Evolutionary conservation across 2,329 filamentous ascomycete genomes (phyloP).

Genomic region (Penicillium thymicola): DNA sequence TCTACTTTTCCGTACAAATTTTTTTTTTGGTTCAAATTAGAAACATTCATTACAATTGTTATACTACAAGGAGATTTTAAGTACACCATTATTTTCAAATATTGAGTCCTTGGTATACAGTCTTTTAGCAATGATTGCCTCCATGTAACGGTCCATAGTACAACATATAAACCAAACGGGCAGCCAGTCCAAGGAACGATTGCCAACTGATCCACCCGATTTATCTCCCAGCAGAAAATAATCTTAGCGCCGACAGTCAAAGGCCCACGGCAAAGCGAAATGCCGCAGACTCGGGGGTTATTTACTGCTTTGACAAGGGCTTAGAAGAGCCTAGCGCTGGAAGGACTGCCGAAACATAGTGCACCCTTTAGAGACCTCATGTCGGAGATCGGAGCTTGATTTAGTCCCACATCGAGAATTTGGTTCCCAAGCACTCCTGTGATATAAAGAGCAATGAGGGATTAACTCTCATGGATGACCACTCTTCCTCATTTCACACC

Average conservation of each 20-base stretch:
- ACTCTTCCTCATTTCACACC: slow-evolving; percentile 38
- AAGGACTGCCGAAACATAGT: background rate
- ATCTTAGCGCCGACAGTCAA: background rate
- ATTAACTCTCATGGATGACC: background rate
- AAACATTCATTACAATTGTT: background rate
- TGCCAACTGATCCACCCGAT: background rate
- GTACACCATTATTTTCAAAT: background rate
- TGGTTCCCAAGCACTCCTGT: background rate
- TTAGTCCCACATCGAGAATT: too few species aligned
- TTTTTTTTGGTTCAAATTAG: background rate
- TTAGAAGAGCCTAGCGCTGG: background rate
- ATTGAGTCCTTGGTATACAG: background rate
- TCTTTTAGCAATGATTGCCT: background rate
- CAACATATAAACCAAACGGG: background rate
- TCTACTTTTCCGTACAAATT: background rate
- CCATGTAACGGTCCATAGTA: background rate
- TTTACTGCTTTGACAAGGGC: background rate
- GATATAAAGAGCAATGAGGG: background rate
- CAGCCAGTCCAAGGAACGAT: background rate
- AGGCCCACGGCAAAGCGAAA: background rate
- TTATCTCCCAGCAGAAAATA: background rate
- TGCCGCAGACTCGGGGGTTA: background rate
- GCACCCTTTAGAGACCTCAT: background rate
- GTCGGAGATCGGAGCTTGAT: background rate
- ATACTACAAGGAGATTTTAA: too few species aligned